A percentile compares a stretch with the other conserved stretches of the same genome.
Evolutionary conservation across 2,329 filamentous ascomycete genomes (phyloP).

Genomic region (Aspergillus sp.): DNA sequence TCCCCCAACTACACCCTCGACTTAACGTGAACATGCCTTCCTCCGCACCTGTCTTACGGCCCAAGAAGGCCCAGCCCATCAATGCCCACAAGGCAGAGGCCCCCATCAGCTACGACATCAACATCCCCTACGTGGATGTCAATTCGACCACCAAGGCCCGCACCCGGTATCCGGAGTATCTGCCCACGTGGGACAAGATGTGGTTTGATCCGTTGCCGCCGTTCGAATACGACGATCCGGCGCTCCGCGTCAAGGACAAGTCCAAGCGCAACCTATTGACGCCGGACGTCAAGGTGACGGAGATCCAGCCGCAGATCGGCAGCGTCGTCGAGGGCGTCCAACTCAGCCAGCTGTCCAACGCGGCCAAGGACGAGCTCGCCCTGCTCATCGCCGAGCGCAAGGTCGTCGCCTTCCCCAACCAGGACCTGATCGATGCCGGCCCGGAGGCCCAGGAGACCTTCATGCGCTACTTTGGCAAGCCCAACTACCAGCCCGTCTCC

Average conservation of each 20-base stretch:
- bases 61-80: constrained; percentile 23
- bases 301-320: constrained; percentile 45
- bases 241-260: constrained; percentile 43
- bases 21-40: constrained; percentile 28
- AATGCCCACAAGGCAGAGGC: constrained; percentile 27
- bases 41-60: constrained; percentile 28
- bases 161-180: constrained; percentile 45
- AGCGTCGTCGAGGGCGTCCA: constrained; percentile 47
- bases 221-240: constrained; percentile 48
- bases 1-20: background rate
- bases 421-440: constrained; percentile 49
- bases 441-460: constrained; percentile 44
- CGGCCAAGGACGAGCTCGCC: constrained; percentile 52
- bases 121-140: constrained; percentile 48
- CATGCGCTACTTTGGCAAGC: constrained; percentile 47
- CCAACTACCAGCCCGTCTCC: constrained; percentile 46
- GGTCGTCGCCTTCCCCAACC: constrained; percentile 52
- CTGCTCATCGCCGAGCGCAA: constrained; percentile 69
- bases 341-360: constrained; percentile 46
- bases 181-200: constrained; percentile 48
- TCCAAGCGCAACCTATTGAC: constrained; percentile 38
- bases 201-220: constrained; percentile 47
- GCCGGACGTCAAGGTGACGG: constrained; percentile 29
- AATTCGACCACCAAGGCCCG: constrained; percentile 37
- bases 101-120: constrained; percentile 48